phyloP scores from a whole-genome alignment of 306 rosid genomes.

The Sphenostylis stenocarpa region DNA sequence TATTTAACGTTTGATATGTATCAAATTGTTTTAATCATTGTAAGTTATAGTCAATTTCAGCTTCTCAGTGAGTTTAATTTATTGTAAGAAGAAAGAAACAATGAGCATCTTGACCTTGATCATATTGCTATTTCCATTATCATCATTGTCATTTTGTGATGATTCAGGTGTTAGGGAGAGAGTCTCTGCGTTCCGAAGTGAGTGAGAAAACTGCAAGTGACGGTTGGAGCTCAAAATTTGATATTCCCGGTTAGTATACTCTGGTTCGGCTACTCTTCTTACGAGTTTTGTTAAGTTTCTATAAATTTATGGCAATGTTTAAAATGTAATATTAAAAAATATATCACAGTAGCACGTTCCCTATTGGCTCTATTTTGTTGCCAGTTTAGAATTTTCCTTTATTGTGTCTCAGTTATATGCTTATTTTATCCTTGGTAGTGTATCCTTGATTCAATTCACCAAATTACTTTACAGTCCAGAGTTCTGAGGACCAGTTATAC shows the following conservation, averaged over 20 bases:
- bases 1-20: background rate
- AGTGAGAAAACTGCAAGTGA: conserved; percentile 44
- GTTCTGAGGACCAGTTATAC: background rate
- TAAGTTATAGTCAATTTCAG: background rate
- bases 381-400: background rate
- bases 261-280: background rate
- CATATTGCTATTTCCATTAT: background rate
- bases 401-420: background rate
- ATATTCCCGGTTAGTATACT: conserved; percentile 42
- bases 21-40: background rate
- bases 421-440: background rate
- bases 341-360: background rate
- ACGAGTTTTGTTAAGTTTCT: background rate
- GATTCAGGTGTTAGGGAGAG: conserved; percentile 66
- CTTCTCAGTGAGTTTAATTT: background rate
- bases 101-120: background rate
- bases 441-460: background rate
- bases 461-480: background rate
- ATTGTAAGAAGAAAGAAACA: background rate
- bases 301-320: background rate
- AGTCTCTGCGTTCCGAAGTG: conserved; percentile 51
- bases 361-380: background rate
- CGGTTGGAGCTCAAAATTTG: conserved; percentile 43
- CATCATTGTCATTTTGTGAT: conserved; percentile 1
- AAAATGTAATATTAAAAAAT: background rate